Evolutionary conservation across 2,329 filamentous ascomycete species (phyloP).

Genomic region (Colletotrichum falcatum): DNA sequence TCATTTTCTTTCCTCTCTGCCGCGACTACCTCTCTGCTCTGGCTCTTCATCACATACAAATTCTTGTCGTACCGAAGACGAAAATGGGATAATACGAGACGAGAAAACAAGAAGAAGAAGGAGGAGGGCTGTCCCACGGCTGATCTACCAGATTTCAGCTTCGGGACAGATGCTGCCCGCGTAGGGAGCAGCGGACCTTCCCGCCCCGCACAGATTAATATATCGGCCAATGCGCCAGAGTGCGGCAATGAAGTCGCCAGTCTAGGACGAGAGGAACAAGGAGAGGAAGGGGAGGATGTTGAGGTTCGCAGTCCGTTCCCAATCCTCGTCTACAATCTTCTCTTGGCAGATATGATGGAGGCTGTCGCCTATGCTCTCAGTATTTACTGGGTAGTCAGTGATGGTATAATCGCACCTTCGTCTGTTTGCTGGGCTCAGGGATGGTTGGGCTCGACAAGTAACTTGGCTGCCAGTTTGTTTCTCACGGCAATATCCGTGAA

Average conservation of each 20-base stretch:
- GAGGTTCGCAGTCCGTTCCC: slow-evolving; percentile 65
- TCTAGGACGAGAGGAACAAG: background rate
- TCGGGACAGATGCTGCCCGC: slow-evolving; percentile 17
- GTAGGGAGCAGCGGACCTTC: slow-evolving; percentile 2
- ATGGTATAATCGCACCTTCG: slow-evolving; percentile 61
- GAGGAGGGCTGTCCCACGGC: no score
- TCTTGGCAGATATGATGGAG: slow-evolving; percentile 70
- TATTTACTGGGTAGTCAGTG: slow-evolving; percentile 60
- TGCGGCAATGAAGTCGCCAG: background rate
- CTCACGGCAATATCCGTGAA: slow-evolving; percentile 68
- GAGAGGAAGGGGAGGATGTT: background rate
- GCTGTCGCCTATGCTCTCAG: slow-evolving; percentile 67
- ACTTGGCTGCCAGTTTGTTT: slow-evolving; percentile 68
- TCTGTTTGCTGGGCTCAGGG: slow-evolving; percentile 65
- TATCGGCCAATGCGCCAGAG: slow-evolving; percentile 15
- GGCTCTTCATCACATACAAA: slow-evolving; percentile 33
- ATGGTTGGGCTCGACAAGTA: slow-evolving; percentile 68
- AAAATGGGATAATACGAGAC: background rate
- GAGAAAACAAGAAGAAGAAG: no score
- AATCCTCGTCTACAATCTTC: slow-evolving; percentile 69
- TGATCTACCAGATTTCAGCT: slow-evolving; percentile 22
- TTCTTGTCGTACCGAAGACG: slow-evolving; percentile 11
- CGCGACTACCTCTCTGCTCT: slow-evolving; percentile 11
- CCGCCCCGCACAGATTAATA: slow-evolving; percentile 23
- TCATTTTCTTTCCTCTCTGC: slow-evolving; percentile 24